A percentile compares a stretch with the other conserved stretches of the same genome.
Evolutionary conservation across 352 stramenopile species (phyloP).

Genomic region (Thalassiosira mediterranea): DNA sequence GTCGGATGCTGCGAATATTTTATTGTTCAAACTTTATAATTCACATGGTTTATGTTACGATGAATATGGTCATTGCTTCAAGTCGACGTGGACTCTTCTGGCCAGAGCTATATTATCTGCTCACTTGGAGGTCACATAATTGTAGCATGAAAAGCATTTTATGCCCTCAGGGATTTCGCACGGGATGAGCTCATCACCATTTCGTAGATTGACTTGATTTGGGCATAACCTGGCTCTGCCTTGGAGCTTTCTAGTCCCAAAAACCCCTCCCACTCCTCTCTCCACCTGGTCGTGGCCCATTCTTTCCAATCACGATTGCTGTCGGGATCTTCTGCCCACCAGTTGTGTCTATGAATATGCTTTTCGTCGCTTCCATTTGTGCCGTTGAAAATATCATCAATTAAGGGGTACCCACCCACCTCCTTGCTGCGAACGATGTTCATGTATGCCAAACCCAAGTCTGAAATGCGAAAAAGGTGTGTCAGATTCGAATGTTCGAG

Average conservation of each 20-base stretch:
- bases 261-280: slow-evolving; percentile 51
- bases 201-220: slow-evolving; percentile 60
- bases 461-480: no score
- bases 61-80: no score
- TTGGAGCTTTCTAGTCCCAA: slow-evolving; percentile 43
- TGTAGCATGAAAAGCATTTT: no score
- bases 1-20: no score
- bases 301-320: slow-evolving; percentile 41
- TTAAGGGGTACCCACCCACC: slow-evolving; percentile 16
- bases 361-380: neutral
- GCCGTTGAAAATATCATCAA: slow-evolving; percentile 50
- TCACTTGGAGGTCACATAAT: no score
- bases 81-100: no score
- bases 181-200: slow-evolving; percentile 42
- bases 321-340: slow-evolving; percentile 24
- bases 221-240: slow-evolving; percentile 39
- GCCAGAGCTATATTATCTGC: no score
- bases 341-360: no score
- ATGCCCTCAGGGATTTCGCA: no score
- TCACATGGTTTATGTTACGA: no score
- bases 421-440: slow-evolving; percentile 87
- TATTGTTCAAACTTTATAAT: no score
- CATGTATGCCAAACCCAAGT: slow-evolving; percentile 92
- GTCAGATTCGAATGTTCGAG: no score
- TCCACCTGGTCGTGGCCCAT: slow-evolving; percentile 57